Percentiles rank a stretch among this genome's conserved stretches.
These are phyloP conservation scores for Fusarium oxysporum DNA, from an alignment of 2,329 filamentous ascomycete genomes.

Conservation along the genomic window DNA sequence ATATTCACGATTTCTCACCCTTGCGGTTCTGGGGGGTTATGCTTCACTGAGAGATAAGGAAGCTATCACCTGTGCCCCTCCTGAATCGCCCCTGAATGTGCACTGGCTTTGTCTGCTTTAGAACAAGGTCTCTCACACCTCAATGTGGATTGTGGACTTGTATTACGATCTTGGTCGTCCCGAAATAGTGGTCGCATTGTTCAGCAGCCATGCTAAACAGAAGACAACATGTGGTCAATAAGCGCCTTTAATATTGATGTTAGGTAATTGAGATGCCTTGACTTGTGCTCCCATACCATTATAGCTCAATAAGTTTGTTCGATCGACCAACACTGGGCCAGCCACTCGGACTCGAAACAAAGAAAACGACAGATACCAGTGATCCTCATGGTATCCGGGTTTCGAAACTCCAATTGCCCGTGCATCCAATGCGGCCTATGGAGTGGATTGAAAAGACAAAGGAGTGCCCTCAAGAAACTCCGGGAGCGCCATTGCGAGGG, in stretches of 20 bases:
- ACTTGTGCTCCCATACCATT: neutral
- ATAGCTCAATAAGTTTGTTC: neutral
- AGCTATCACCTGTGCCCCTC: neutral
- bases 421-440: neutral
- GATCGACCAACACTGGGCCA: neutral
- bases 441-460: neutral
- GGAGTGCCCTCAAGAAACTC: neutral
- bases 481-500: neutral
- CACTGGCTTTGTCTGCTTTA: neutral
- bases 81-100: neutral
- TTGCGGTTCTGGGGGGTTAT: neutral
- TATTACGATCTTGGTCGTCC: neutral
- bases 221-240: neutral
- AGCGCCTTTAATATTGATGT: neutral
- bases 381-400: neutral
- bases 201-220: neutral
- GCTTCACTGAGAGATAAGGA: neutral
- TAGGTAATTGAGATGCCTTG: neutral
- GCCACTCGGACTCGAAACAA: neutral
- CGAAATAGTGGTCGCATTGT: neutral
- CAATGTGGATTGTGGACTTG: neutral
- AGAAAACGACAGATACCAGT: neutral
- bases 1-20: neutral
- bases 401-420: neutral
- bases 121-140: neutral